Evolutionary conservation across 75 land plant species (phyloP), one percentile per base, ranked within the genome.

Genomic region (Sequoia sempervirens): DNA sequence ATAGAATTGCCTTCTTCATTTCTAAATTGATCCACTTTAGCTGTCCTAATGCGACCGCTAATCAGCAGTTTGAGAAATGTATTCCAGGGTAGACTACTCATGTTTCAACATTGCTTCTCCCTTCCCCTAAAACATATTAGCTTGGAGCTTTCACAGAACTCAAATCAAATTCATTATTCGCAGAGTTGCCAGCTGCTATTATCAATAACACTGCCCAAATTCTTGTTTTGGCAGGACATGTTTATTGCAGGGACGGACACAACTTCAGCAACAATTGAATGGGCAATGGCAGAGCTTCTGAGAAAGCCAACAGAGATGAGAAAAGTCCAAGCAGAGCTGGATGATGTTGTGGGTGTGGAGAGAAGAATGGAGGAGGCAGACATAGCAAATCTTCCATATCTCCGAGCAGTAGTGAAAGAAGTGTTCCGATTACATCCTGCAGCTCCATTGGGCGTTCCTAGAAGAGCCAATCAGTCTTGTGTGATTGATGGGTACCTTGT

Each of bases 231-330:
- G 14, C 69, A 81, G 82, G 82, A 81, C 41, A 32, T 81, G 36
- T 81, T 81, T 30, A 10, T 54, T 81, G 82, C 82, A 34, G 82
- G 87, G 28, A 46, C 68, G 1, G 87, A 86, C 82, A 86, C 87
- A n/a, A 85, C 73, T 28, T 43, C 87, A 11, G 41, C 54, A 28
- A 84, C 85, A 36, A 36, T 84, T 36, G 85, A 81, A 50, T 84
- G 85, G 85, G 34, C 85, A n/a, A 78, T 84, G 82, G 85, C 84
- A 17, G 86, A 85, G 84, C 86, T 85, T 28, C 52, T 85, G 8
- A 56, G 61, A 41, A 47, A 85, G 2, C 86, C 84, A 23, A 5
- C 84, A 36, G 17, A 81, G 7, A 52, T 66, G 52, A 83, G 20
- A 23, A 83, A 83, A n/a, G 52, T 43, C 5, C 86, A 85, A 40